These are phyloP conservation scores for Calonectria hawksworthii DNA, from an alignment of 2,329 filamentous ascomycete species.

Conservation along the genomic window DNA sequence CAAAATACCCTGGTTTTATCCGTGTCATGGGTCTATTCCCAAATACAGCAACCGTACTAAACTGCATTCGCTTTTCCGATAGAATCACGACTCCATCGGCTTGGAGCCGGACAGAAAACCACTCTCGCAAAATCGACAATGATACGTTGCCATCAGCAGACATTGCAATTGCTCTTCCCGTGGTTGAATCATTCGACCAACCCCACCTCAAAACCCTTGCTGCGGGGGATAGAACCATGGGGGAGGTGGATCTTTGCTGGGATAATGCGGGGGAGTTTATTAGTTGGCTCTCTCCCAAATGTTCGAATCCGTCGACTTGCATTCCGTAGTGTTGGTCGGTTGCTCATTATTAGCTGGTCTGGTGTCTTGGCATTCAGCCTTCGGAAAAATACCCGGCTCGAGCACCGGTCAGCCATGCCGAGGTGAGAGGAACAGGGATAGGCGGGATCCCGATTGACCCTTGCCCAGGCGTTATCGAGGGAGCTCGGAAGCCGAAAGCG, in stretches of 20 bases:
- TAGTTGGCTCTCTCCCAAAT: not conserved
- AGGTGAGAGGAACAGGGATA: not conserved
- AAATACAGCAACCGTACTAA: not conserved
- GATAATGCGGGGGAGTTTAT: conserved; percentile 1
- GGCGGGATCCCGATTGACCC: not conserved
- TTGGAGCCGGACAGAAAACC: not conserved
- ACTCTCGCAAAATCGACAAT: not conserved
- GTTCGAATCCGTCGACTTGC: not conserved
- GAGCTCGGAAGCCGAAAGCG: not conserved
- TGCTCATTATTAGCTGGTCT: not conserved
- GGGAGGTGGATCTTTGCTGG: not conserved
- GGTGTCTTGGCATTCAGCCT: not conserved
- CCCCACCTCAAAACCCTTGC: conserved; percentile 5
- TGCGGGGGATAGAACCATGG: not conserved
- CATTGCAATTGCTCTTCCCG: not conserved
- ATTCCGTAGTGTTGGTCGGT: not conserved
- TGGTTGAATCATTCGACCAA: not conserved
- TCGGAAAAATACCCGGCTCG: not conserved
- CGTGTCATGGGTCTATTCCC: not conserved
- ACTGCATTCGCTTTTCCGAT: not conserved
- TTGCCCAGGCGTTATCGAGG: not conserved
- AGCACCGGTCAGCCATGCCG: too few relatives aligned
- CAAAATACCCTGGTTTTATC: not conserved
- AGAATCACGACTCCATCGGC: not conserved
- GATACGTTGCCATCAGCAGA: not conserved